Percentiles rank a stretch among this genome's conserved stretches.
Conservation (phyloP, 2,329 filamentous ascomycete species). For the Fusarium anthophilum region DNA sequence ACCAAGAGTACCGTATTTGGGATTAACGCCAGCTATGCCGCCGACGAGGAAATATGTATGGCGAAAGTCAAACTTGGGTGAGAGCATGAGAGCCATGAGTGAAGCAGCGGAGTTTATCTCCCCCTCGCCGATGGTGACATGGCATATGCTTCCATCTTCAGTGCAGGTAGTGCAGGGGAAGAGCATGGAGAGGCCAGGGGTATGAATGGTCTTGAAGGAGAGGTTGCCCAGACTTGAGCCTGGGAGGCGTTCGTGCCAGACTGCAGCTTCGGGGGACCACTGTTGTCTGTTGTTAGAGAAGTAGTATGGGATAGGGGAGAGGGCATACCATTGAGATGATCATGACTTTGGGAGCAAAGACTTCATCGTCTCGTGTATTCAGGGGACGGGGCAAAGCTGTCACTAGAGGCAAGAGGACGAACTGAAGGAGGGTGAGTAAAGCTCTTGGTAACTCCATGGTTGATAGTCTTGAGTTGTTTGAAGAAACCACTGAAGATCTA, state of each 20-base stretch:
- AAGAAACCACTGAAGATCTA: not conserved
- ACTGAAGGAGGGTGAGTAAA: conserved; percentile 3
- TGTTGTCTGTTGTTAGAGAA: conserved; percentile 43
- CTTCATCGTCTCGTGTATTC: not conserved
- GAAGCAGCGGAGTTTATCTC: conserved; percentile 81
- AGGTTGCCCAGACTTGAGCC: conserved; percentile 61
- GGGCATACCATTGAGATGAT: conserved; percentile 68
- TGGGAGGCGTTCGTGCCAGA: conserved; percentile 67
- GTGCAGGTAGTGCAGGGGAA: conserved; percentile 74
- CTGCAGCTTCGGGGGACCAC: conserved; percentile 69
- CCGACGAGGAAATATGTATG: conserved; percentile 76
- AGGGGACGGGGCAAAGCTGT: not conserved
- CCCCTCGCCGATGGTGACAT: conserved; percentile 72
- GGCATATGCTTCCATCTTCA: conserved; percentile 68
- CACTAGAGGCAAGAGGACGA: not conserved
- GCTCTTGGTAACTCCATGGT: conserved; percentile 15
- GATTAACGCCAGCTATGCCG: conserved; percentile 80
- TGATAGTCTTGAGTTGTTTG: not conserved
- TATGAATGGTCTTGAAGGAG: conserved; percentile 63
- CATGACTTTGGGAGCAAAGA: conserved; percentile 66
- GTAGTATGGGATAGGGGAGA: not conserved
- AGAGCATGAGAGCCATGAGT: conserved; percentile 70
- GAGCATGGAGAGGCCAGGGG: conserved; percentile 71
- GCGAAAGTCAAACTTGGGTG: conserved; percentile 69
- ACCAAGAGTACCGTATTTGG: conserved; percentile 71